A percentile compares a stretch with the other conserved stretches of the same genome.
phyloP scores from a whole-genome alignment of 139 green algal genomes.

The Diplosphaera chodatii region DNA sequence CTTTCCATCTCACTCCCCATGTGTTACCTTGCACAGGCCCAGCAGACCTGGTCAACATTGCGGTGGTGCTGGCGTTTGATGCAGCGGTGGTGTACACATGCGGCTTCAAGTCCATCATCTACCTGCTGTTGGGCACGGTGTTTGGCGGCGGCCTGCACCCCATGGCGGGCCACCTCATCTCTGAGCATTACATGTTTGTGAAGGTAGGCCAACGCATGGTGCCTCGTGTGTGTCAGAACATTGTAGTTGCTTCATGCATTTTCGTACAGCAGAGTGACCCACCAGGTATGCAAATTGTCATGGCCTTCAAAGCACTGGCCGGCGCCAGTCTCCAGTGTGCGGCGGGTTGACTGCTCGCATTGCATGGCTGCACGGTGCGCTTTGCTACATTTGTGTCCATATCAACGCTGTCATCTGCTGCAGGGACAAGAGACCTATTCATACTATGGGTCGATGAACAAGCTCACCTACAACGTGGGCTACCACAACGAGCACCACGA shows the following conservation, averaged over 20 bases:
- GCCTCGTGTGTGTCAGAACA: too few species aligned
- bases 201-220: too few species aligned
- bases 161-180: constrained; percentile 67
- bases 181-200: constrained; percentile 70
- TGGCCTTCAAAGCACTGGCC: too few species aligned
- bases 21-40: constrained; percentile 12
- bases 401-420: too few species aligned
- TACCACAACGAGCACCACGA: constrained; percentile 83
- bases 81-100: constrained; percentile 33
- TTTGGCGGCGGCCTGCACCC: constrained; percentile 60
- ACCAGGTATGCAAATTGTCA: too few species aligned
- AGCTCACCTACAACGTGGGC: constrained; percentile 67
- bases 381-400: too few species aligned
- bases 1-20: too few species aligned
- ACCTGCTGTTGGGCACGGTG: constrained; percentile 45
- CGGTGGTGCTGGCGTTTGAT: constrained; percentile 37
- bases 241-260: too few species aligned
- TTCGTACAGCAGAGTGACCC: too few species aligned
- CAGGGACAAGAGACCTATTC: constrained; percentile 68
- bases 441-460: constrained; percentile 72
- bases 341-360: too few species aligned
- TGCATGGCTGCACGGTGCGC: too few species aligned
- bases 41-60: constrained; percentile 45
- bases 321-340: too few species aligned
- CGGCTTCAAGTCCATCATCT: constrained; percentile 47